A percentile compares a stretch with the other conserved stretches of the same genome.
These are phyloP conservation scores for Letharia columbiana DNA, from an alignment of 495 filamentous ascomycete genomes.

Conservation along the genomic window DNA sequence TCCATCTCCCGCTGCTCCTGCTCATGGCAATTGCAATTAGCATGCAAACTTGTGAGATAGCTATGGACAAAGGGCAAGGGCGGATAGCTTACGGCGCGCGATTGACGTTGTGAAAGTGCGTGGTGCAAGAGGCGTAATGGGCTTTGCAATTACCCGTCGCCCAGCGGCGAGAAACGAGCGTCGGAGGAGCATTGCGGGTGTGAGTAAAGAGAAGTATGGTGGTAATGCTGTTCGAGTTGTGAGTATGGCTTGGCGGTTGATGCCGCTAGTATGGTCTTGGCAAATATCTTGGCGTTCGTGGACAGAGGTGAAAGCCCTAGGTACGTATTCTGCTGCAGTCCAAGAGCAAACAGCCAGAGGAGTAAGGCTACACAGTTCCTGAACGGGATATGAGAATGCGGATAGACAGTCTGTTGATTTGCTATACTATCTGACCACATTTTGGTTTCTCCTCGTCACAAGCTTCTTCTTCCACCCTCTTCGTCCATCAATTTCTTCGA, in stretches of 20 bases:
- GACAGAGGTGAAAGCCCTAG: too few relatives aligned
- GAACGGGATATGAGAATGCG: background rate
- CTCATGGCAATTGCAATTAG: slow-evolving; percentile 24
- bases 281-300: too few relatives aligned
- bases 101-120: slow-evolving; percentile 44
- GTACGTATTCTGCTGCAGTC: too few relatives aligned
- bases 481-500: background rate
- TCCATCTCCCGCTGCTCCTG: slow-evolving; percentile 5
- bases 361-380: too few relatives aligned
- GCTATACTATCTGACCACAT: background rate
- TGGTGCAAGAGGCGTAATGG: slow-evolving; percentile 7
- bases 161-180: slow-evolving; percentile 66
- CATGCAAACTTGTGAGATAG: slow-evolving; percentile 25
- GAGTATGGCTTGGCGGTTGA: background rate
- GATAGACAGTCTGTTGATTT: background rate
- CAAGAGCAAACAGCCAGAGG: too few relatives aligned
- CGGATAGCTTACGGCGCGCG: slow-evolving; percentile 40
- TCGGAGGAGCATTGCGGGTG: slow-evolving; percentile 62
- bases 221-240: background rate
- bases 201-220: background rate
- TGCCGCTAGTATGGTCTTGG: too few relatives aligned
- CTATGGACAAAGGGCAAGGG: slow-evolving; percentile 17
- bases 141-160: slow-evolving; percentile 51
- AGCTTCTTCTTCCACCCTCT: background rate
- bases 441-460: background rate